Percentiles rank a stretch among this genome's conserved stretches.
Conservation (phyloP, 208 protist genomes). For the Trypanosomatidae sp. region DNA sequence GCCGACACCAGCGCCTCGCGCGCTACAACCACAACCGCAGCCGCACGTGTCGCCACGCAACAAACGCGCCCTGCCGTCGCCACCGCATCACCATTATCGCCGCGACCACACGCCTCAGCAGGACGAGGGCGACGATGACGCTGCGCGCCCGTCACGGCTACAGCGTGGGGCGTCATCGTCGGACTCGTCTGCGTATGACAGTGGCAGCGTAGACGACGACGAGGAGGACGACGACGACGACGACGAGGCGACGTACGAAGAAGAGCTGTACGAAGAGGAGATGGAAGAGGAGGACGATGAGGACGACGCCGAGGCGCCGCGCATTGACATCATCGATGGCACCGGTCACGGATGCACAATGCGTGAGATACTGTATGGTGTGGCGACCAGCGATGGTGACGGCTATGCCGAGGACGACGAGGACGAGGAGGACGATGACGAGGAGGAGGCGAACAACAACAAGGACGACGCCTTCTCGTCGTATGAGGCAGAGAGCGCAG, state of each 20-base stretch:
- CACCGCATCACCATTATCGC: too few species aligned
- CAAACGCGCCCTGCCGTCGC: too few species aligned
- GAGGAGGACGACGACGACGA: constrained; percentile 6
- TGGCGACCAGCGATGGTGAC: background rate
- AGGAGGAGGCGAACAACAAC: too few species aligned
- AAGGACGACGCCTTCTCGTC: too few species aligned
- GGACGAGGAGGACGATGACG: background rate
- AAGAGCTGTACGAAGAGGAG: constrained; percentile 47
- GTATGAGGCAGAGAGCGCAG: too few species aligned
- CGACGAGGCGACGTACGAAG: constrained; percentile 5
- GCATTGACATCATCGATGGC: constrained; percentile 61
- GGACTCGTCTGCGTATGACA: constrained; percentile 1
- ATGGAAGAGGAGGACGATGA: constrained; percentile 49
- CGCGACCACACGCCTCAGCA: too few species aligned
- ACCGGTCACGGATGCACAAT: constrained; percentile 18
- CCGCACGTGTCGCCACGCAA: too few species aligned
- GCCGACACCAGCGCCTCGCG: too few species aligned
- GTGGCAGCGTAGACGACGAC: constrained; percentile 5
- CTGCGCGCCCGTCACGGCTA: too few species aligned
- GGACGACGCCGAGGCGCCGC: constrained; percentile 60
- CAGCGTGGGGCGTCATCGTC: background rate
- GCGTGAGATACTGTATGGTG: constrained; percentile 51
- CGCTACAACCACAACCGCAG: too few species aligned
- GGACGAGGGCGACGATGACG: too few species aligned
- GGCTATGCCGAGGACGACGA: background rate